phyloP scores from a whole-genome alignment of 495 filamentous ascomycete species.

The Xylaria bambusicola region DNA sequence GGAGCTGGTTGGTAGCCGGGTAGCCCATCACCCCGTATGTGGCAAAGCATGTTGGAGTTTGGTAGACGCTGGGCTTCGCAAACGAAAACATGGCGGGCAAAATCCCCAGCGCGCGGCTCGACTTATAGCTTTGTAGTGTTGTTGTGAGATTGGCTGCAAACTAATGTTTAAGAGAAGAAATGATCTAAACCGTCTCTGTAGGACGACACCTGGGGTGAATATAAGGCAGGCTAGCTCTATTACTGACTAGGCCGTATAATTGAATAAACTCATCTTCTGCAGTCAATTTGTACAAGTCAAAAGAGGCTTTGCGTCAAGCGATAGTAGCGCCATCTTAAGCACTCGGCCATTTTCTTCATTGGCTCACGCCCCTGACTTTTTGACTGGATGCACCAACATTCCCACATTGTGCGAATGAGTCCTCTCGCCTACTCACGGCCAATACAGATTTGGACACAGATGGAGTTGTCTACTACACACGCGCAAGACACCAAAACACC shows the following conservation, averaged over 20 bases:
- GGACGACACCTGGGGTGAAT: conserved; percentile 7
- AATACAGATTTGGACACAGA: conserved; percentile 1
- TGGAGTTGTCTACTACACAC: conserved; percentile 5
- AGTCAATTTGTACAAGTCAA: not conserved
- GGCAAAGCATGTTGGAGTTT: conserved; percentile 73
- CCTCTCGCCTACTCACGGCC: not conserved
- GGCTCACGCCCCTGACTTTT: conserved; percentile 19
- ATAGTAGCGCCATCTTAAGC: conserved; percentile 15
- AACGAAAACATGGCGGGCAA: conserved; percentile 61
- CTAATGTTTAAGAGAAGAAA: conserved; percentile 9
- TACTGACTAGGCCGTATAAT: not conserved
- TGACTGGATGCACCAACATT: conserved; percentile 14
- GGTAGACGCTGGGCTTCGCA: conserved; percentile 53
- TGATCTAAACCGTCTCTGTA: not conserved
- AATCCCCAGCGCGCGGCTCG: not conserved
- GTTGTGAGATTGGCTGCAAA: not conserved
- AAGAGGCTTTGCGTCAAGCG: not conserved
- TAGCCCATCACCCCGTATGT: conserved; percentile 65
- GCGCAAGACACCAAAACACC: not conserved
- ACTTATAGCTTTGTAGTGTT: not conserved
- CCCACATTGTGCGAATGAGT: conserved; percentile 8
- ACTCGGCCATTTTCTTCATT: conserved; percentile 24
- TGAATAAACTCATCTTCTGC: not conserved
- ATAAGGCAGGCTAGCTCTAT: not conserved
- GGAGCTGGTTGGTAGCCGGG: conserved; percentile 68